Base-by-base conservation (phyloP, 495 filamentous ascomycete species). In the Cercophora samala region DNA sequence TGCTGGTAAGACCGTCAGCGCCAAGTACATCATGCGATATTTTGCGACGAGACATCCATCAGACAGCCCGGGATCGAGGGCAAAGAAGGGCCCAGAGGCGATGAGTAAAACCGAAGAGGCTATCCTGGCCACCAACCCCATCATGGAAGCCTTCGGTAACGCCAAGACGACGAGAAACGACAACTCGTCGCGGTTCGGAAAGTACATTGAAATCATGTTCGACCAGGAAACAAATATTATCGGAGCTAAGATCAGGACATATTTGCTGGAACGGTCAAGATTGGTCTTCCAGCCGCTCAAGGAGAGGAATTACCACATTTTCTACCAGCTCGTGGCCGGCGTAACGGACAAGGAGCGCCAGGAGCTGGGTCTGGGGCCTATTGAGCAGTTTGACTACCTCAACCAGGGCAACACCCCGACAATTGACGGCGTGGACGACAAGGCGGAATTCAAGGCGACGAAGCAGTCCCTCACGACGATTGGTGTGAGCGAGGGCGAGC, bases 131-230 rank as follows among this genome's bases (percentile, higher is more conserved):
- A 99, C 95, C 25, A 99, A 99, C 79, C 95, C 95, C 23, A 96
- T 99, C 72, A 98, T 99, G 96, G 95, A 99, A 85, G 93, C 95
- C 5, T 99, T 99, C 76, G 95, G 95, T 70, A 99, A 99, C 81
- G 95, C 95, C 29, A 99, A 99, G 81, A 99, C 95, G 3, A 98
- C 96, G 1, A 85, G 95, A 69, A 99, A 99, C 79, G 96, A 99
- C 81, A 99, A 99, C 79, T 99, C 95, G 5, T 97, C 94, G 21
- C 88, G 95, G 66, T 99, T 99, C 77, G 95, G 95, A 70, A 99
- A 99, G 83, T 99, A 99, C 74, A 97, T 99, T 69, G 95, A 99
- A 78, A 99, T 99, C 70, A 92, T 99, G 91, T 99, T 99, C 74
- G 92, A 98, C 81, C 88, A 90, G 66, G 87, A 88, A 70, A 96